These are phyloP conservation scores for Taphrina deformans DNA, from an alignment of 1,139 yeast genomes.

Conservation along the genomic window DNA sequence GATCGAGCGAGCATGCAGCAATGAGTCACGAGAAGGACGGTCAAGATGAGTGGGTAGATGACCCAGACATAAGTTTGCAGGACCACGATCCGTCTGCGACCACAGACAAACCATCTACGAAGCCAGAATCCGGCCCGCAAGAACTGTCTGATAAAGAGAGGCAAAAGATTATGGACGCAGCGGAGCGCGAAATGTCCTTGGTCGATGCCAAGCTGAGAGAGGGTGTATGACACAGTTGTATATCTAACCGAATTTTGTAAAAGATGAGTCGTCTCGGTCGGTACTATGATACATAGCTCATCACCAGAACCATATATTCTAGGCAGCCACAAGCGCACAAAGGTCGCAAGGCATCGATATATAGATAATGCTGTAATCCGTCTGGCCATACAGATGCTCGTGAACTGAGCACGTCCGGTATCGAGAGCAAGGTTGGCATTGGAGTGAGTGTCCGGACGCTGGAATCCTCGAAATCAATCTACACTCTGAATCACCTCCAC, in stretches of 20 bases:
- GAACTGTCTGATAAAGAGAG: conserved; percentile 9
- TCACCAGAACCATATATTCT: background rate
- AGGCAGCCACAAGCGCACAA: too few relatives aligned
- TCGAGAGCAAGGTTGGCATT: too few relatives aligned
- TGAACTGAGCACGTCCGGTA: too few relatives aligned
- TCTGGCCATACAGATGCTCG: too few relatives aligned
- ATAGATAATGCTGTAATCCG: too few relatives aligned
- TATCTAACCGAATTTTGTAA: too few relatives aligned
- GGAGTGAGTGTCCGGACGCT: too few relatives aligned
- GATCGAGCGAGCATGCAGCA: background rate
- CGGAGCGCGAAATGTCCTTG: conserved; percentile 19
- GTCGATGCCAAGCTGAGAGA: conserved; percentile 5
- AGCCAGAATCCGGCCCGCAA: background rate
- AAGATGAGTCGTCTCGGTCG: too few relatives aligned
- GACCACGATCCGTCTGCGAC: background rate
- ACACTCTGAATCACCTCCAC: too few relatives aligned
- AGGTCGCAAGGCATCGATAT: too few relatives aligned
- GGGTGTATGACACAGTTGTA: background rate
- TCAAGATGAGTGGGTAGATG: conserved; percentile 15
- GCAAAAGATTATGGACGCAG: conserved; percentile 10
- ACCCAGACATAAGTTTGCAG: background rate
- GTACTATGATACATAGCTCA: background rate
- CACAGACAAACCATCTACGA: background rate
- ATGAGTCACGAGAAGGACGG: background rate
- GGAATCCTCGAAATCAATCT: too few relatives aligned